phyloP scores from a whole-genome alignment of 495 filamentous ascomycete genomes.

The Penicillium salamii region DNA sequence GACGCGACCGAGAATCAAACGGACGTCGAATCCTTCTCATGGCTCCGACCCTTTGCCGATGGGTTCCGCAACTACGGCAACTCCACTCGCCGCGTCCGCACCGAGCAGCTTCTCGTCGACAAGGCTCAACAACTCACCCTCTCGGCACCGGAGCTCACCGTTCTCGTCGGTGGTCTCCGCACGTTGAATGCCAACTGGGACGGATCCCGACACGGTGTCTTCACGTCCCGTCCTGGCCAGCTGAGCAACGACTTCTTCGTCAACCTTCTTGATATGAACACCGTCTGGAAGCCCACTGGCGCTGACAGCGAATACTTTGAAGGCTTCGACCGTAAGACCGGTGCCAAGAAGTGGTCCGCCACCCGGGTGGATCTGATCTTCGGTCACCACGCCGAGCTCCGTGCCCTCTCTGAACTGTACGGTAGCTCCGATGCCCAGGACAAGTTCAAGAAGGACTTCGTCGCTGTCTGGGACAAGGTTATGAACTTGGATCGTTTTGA shows the following conservation, averaged over 20 bases:
- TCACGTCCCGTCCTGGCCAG: conserved; percentile 60
- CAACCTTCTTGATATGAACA: conserved; percentile 66
- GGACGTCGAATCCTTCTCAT: conserved; percentile 56
- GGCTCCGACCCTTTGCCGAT: conserved; percentile 61
- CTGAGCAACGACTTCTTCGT: conserved; percentile 76
- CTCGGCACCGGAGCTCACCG: conserved; percentile 63
- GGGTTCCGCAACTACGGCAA: conserved; percentile 75
- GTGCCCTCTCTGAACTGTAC: conserved; percentile 67
- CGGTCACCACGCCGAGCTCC: conserved; percentile 67
- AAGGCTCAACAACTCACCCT: conserved; percentile 64
- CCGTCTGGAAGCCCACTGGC: conserved; percentile 55
- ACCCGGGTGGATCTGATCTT: conserved; percentile 68
- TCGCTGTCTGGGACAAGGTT: conserved; percentile 68
- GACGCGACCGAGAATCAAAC: conserved; percentile 63
- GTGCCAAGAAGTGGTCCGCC: conserved; percentile 63
- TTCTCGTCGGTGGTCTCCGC: conserved; percentile 65
- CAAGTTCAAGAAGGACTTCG: conserved; percentile 68
- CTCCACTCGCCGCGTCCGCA: conserved; percentile 52
- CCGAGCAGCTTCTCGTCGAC: conserved; percentile 67
- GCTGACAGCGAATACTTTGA: conserved; percentile 53
- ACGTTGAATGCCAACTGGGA: conserved; percentile 64
- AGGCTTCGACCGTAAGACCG: conserved; percentile 64
- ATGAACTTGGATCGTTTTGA: conserved; percentile 70
- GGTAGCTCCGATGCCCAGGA: conserved; percentile 49
- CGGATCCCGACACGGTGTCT: conserved; percentile 57